Percentiles rank a stretch among this genome's conserved stretches.
Conservation (phyloP, 495 filamentous ascomycete species). For the Pseudoneurospora amorphoporcata region DNA sequence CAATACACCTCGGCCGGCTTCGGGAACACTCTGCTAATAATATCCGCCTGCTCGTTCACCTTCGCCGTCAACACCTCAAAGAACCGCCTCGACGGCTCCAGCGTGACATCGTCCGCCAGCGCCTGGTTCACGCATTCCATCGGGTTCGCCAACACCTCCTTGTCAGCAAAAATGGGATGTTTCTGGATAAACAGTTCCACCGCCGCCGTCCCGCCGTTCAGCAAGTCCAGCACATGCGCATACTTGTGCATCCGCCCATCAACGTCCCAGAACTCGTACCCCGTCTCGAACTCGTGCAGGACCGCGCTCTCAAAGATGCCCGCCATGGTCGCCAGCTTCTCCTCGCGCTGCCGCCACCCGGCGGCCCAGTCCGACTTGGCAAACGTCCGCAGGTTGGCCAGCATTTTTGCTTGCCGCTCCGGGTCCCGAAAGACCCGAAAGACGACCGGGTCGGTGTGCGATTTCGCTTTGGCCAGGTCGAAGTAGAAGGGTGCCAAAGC, state of each 20-base stretch:
- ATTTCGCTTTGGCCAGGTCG: constrained; percentile 61
- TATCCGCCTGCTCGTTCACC: constrained; percentile 72
- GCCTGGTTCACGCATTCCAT: constrained; percentile 71
- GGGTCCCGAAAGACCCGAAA: constrained; percentile 83
- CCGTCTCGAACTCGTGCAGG: constrained; percentile 81
- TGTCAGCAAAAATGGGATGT: constrained; percentile 68
- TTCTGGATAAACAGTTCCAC: constrained; percentile 81
- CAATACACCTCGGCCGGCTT: constrained; percentile 59
- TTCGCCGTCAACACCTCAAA: constrained; percentile 62
- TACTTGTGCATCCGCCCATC: constrained; percentile 83
- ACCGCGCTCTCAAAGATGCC: constrained; percentile 86
- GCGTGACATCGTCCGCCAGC: constrained; percentile 48
- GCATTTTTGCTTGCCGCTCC: constrained; percentile 76
- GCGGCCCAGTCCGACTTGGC: constrained; percentile 66
- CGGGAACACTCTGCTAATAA: constrained; percentile 83
- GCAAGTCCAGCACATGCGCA: constrained; percentile 66
- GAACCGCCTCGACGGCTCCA: constrained; percentile 72
- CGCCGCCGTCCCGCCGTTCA: constrained; percentile 73
- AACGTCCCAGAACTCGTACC: constrained; percentile 80
- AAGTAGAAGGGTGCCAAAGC: constrained; percentile 81
- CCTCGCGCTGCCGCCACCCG: constrained; percentile 59
- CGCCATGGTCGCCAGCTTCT: constrained; percentile 61
- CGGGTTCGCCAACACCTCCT: constrained; percentile 61
- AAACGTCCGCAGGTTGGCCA: constrained; percentile 70
- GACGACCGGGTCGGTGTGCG: constrained; percentile 69